Evolutionary conservation across 768 basidiomycete genomes (phyloP).

Genomic region (Termitomyces sp.): DNA sequence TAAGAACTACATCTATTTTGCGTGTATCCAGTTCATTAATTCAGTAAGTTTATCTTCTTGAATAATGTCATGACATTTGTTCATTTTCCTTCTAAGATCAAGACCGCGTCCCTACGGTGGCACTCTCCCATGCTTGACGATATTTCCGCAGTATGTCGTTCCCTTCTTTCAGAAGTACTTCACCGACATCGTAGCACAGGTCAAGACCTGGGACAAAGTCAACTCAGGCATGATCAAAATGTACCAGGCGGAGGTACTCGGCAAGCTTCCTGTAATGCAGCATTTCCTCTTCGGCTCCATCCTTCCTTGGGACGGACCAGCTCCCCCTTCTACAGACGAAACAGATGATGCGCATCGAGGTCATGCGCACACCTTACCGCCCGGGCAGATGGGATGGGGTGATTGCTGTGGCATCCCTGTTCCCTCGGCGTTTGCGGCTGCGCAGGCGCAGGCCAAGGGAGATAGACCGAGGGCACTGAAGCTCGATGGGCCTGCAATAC

Average conservation of each 20-base stretch:
- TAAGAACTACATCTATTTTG: constrained; percentile 93
- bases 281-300: constrained; percentile 93
- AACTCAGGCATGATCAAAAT: constrained; percentile 97
- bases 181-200: constrained; percentile 25
- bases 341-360: constrained; percentile 38
- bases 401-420: constrained; percentile 91
- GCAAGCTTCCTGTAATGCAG: constrained; percentile 92
- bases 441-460: constrained; percentile 42
- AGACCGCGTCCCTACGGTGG: constrained; percentile 93
- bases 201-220: constrained; percentile 95
- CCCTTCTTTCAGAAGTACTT: background rate
- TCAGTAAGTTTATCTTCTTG: constrained; percentile 49
- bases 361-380: constrained; percentile 42
- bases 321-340: constrained; percentile 23
- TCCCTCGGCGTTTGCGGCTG: constrained; percentile 78
- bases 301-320: constrained; percentile 60
- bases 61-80: background rate
- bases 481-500: constrained; percentile 56
- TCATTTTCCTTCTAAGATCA: constrained; percentile 51
- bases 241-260: constrained; percentile 93
- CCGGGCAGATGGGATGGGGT: constrained; percentile 69
- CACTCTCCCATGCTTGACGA: constrained; percentile 99
- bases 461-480: constrained; percentile 29
- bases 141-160: constrained; percentile 67
- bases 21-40: constrained; percentile 94